These are phyloP conservation scores for Sindora glabra DNA, from an alignment of 306 rosid genomes.

Conservation along the genomic window DNA sequence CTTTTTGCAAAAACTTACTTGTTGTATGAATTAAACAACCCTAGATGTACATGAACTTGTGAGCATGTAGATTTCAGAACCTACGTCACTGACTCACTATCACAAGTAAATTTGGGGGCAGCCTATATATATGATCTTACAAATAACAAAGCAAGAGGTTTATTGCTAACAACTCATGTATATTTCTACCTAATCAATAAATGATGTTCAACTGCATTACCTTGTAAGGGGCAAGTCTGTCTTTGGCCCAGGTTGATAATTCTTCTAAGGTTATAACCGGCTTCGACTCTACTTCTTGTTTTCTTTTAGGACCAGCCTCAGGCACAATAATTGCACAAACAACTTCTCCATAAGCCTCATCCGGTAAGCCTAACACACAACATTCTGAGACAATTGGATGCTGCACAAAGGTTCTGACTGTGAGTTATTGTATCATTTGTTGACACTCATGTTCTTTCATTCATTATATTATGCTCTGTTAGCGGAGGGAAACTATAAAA, in stretches of 20 bases:
- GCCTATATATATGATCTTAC: background rate
- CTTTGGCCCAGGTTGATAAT: slow-evolving; percentile 67
- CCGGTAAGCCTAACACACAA: slow-evolving; percentile 82
- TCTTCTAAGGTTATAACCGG: slow-evolving; percentile 58
- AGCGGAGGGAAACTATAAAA: background rate
- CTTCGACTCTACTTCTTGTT: slow-evolving; percentile 39
- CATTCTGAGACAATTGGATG: slow-evolving; percentile 74
- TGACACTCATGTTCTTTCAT: background rate
- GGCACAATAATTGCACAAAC: slow-evolving; percentile 72
- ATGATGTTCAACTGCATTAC: slow-evolving; percentile 26
- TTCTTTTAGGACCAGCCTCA: slow-evolving; percentile 29
- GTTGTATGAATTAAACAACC: too few relatives aligned
- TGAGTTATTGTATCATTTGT: background rate
- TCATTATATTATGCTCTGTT: background rate
- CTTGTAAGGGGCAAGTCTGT: slow-evolving; percentile 93
- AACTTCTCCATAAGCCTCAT: slow-evolving; percentile 77
- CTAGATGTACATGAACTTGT: too few relatives aligned
- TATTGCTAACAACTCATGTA: background rate
- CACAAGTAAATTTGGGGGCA: slow-evolving; percentile 1
- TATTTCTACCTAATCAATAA: background rate
- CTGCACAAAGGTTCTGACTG: slow-evolving; percentile 36
- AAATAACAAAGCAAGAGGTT: background rate
- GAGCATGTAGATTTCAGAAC: too few relatives aligned
- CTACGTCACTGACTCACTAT: background rate
- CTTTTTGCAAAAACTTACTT: too few relatives aligned